Evolutionary conservation across 768 basidiomycete genomes (phyloP).

Genomic region (Neoboletus magnificus): DNA sequence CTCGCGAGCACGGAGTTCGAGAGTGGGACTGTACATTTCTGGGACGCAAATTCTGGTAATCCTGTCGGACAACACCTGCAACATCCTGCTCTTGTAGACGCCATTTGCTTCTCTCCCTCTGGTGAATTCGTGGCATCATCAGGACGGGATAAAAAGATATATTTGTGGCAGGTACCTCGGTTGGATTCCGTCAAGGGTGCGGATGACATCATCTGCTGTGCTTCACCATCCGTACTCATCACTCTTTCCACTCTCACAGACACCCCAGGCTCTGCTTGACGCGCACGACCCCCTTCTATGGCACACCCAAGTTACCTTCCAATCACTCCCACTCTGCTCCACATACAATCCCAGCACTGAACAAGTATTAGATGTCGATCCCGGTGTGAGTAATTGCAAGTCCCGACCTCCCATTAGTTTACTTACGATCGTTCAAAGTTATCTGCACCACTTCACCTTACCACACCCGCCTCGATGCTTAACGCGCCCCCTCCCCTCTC

Average conservation of each 20-base stretch:
- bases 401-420: background rate
- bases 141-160: background rate
- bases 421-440: background rate
- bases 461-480: background rate
- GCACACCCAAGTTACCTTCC: background rate
- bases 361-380: too few relatives aligned
- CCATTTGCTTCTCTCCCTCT: background rate
- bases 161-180: background rate
- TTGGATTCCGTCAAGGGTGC: too few relatives aligned
- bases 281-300: background rate
- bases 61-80: background rate
- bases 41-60: background rate
- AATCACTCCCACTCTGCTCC: background rate
- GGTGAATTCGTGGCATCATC: background rate
- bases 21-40: slow-evolving; percentile 4
- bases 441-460: background rate
- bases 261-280: background rate
- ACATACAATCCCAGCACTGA: background rate
- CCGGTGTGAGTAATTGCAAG: background rate
- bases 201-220: background rate
- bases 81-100: background rate
- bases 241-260: background rate
- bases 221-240: background rate
- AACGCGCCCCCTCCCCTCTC: fast-evolving
- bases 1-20: slow-evolving; percentile 3